Evolutionary conservation across 2,329 filamentous ascomycete species (phyloP).

Genomic region (Colletotrichum tropicicola): DNA sequence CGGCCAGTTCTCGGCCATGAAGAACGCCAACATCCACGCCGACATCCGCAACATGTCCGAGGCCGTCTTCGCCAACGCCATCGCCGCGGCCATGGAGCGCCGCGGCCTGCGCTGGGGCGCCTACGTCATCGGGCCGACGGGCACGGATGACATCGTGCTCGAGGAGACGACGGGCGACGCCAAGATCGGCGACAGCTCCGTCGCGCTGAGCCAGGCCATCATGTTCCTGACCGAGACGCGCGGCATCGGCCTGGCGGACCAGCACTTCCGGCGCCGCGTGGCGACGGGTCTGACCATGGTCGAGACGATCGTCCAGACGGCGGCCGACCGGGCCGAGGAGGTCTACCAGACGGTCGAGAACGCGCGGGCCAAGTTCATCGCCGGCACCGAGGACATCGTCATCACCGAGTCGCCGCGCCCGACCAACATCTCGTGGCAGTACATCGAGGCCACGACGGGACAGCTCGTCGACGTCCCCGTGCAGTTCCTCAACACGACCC

Average conservation of each 20-base stretch:
- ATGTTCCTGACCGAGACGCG: slow-evolving; percentile 41
- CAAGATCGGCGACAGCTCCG: slow-evolving; percentile 40
- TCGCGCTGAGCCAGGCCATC: slow-evolving; percentile 39
- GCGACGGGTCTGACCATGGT: slow-evolving; percentile 39
- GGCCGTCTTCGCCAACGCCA: slow-evolving; percentile 37
- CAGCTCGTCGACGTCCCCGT: slow-evolving; percentile 37
- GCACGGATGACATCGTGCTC: slow-evolving; percentile 26
- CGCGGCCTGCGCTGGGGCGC: slow-evolving; percentile 39
- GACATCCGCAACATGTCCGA: slow-evolving; percentile 40
- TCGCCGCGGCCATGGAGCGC: slow-evolving; percentile 39
- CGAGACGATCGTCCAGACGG: slow-evolving; percentile 38
- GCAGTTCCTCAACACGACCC: slow-evolving; percentile 40
- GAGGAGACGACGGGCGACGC: slow-evolving; percentile 39
- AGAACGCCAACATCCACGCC: slow-evolving; percentile 43
- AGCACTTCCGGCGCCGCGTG: slow-evolving; percentile 41
- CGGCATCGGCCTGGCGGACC: slow-evolving; percentile 40
- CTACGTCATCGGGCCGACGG: slow-evolving; percentile 35
- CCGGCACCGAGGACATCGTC: slow-evolving; percentile 37
- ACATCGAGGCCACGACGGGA: slow-evolving; percentile 38
- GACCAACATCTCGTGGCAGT: slow-evolving; percentile 34
- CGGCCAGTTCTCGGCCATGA: slow-evolving; percentile 42
- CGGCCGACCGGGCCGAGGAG: slow-evolving; percentile 37
- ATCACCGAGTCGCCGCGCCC: slow-evolving; percentile 37
- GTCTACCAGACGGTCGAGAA: slow-evolving; percentile 37
- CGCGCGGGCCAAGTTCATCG: slow-evolving; percentile 38